A percentile compares a stretch with the other conserved stretches of the same genome.
phyloP scores from a whole-genome alignment of 257 asterid species.

The Lycium ferocissimum region DNA sequence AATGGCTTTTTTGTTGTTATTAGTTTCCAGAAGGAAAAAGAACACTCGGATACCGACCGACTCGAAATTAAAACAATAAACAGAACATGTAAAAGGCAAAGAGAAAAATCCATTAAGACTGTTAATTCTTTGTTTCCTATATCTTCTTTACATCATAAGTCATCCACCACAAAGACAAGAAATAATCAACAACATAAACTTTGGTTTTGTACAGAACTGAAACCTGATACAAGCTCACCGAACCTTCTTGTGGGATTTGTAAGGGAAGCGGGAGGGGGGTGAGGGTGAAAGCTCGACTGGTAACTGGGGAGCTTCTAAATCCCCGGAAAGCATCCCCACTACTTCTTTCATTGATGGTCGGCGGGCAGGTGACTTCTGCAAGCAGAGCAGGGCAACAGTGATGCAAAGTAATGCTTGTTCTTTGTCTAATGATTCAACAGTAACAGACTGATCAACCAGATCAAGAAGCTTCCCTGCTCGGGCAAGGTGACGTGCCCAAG shows the following conservation, averaged over 20 bases:
- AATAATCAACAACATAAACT: slow-evolving; percentile 38
- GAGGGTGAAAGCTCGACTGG: slow-evolving; percentile 91
- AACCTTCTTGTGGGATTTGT: slow-evolving; percentile 70
- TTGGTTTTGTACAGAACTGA: slow-evolving; percentile 28
- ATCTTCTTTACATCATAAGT: slow-evolving; percentile 45
- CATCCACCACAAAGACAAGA: slow-evolving; percentile 40
- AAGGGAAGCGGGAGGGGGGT: slow-evolving; percentile 64
- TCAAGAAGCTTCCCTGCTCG: slow-evolving; percentile 93
- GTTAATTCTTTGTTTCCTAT: slow-evolving; percentile 35
- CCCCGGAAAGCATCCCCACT: slow-evolving; percentile 77
- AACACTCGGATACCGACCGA: not conserved
- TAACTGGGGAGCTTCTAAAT: slow-evolving; percentile 68
- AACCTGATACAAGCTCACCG: slow-evolving; percentile 54
- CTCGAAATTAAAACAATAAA: slow-evolving; percentile 7
- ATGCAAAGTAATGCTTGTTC: slow-evolving; percentile 83
- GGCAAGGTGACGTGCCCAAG: slow-evolving; percentile 94
- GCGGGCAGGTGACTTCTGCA: slow-evolving; percentile 79
- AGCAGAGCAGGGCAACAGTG: slow-evolving; percentile 84
- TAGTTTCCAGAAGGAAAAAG: slow-evolving; percentile 22
- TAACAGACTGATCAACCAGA: slow-evolving; percentile 71
- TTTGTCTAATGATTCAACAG: slow-evolving; percentile 53
- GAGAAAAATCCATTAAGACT: slow-evolving; percentile 28
- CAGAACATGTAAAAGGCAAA: not conserved
- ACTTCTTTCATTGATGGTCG: slow-evolving; percentile 96
- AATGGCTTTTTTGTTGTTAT: not conserved